These are phyloP conservation scores for Exophiala calicioides DNA, from an alignment of 2,329 filamentous ascomycete species.

Conservation along the genomic window DNA sequence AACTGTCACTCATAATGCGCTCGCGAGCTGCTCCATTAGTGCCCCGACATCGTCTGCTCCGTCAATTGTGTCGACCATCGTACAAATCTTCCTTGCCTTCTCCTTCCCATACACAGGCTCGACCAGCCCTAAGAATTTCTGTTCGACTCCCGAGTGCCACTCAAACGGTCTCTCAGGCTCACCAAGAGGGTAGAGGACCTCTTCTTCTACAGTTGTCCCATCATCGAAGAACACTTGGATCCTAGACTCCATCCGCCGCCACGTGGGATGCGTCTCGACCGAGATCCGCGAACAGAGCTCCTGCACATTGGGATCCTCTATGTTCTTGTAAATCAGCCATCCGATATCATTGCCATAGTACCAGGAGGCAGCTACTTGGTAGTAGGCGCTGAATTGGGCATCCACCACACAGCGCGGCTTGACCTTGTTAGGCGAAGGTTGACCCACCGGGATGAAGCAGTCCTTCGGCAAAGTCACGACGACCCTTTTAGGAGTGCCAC, in stretches of 20 bases:
- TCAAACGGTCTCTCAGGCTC: constrained; percentile 14
- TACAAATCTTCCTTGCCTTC: too few relatives aligned
- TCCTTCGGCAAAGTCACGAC: neutral
- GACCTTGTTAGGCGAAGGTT: constrained; percentile 37
- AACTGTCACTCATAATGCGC: too few relatives aligned
- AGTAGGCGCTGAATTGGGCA: constrained; percentile 39
- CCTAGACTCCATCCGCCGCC: constrained; percentile 3
- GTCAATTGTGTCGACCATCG: too few relatives aligned
- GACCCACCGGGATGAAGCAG: constrained; percentile 33
- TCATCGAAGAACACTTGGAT: neutral
- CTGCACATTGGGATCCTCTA: constrained; percentile 5
- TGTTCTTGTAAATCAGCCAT: constrained; percentile 6
- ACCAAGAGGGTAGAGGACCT: constrained; percentile 8
- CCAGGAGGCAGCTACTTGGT: constrained; percentile 34
- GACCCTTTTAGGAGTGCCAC: constrained; percentile 1
- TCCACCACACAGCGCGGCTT: constrained; percentile 38
- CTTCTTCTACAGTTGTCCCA: constrained; percentile 6
- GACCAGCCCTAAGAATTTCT: constrained; percentile 15
- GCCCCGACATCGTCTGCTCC: too few relatives aligned
- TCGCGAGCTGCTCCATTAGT: too few relatives aligned
- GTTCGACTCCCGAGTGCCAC: constrained; percentile 2
- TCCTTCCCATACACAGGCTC: constrained; percentile 14
- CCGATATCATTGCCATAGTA: constrained; percentile 12
- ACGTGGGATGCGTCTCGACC: constrained; percentile 9
- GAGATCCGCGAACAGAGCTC: constrained; percentile 3